Evolutionary conservation across 1,139 yeast species (phyloP), one percentile per base, ranked within the genome.

Genomic region (Kluyveromyces sp.): DNA sequence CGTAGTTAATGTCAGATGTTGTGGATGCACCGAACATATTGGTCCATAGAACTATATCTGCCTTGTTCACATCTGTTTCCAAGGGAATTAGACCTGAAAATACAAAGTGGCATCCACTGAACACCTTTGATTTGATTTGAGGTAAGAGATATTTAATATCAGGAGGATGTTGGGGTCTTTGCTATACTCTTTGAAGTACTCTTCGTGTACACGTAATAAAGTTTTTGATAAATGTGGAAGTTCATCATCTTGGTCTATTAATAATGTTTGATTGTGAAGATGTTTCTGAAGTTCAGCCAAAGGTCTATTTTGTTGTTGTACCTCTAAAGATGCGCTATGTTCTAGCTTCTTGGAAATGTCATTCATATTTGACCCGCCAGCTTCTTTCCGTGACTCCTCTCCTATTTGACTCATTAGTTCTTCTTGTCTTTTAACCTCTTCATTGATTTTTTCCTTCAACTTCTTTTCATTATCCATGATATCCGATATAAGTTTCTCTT

Each of bases 11-110:
- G 51, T 87, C 90, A 25, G 81, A 74, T 0, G 85, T 85, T 7
- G 92, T 90, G 4, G 73, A 73, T 0, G 96, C 97, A 0, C 98
- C 98, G 72, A 92, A 92, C 50, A 90, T 87, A 48, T 79, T 77
- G 21, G 92, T 85, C 97, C 97, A 90, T 29, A 83, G 79, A 1
- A 90, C 97, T 43, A 92, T 86, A 62, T 88, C 96, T 25, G 87
- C 86, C 42, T 74, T 68, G 46, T 83, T 82, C 25, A 86, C 68
- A 49, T 80, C 77, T 4, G 82, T 74, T 1, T 94, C 94, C 21
- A 86, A 63, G 1, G 97, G 97, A 25, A 92, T 76, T 15, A 90
- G 74, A 0, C 97, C 97, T 1, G 96, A 84, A 58, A 92, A 84
- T 29, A 92, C 72, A 48, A 92, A 78, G 1, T 80, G 79, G 41